Conservation (phyloP, 371 early-diverging fungal genomes). For the Umbelopsis sp. region DNA sequence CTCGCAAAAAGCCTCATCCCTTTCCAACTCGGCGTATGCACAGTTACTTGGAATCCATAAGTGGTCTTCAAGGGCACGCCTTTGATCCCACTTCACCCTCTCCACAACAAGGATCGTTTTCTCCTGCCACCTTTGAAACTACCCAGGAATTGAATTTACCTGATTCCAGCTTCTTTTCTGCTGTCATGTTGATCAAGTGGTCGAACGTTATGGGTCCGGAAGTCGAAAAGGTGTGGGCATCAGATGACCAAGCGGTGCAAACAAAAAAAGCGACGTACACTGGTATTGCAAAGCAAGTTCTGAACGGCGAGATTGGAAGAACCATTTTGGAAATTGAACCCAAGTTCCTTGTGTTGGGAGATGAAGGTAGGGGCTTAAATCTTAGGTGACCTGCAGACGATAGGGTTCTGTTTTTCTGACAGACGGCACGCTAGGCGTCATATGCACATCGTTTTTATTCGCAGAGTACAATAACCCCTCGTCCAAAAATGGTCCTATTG, state of each 20-base stretch:
- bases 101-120: not conserved
- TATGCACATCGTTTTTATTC: slow-evolving; percentile 47
- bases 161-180: slow-evolving; percentile 62
- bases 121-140: not conserved
- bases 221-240: slow-evolving; percentile 56
- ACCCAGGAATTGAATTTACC: slow-evolving; percentile 31
- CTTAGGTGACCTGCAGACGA: not conserved
- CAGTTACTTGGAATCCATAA: slow-evolving; percentile 8
- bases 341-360: slow-evolving; percentile 59
- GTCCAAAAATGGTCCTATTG: not conserved
- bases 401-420: not conserved
- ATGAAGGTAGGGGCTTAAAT: slow-evolving; percentile 28
- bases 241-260: slow-evolving; percentile 29
- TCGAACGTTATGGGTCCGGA: slow-evolving; percentile 66
- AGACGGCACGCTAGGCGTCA: slow-evolving; percentile 27
- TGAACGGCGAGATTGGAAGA: slow-evolving; percentile 63
- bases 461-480: not conserved
- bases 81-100: not conserved
- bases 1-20: slow-evolving; percentile 9
- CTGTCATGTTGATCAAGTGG: slow-evolving; percentile 61
- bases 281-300: slow-evolving; percentile 58
- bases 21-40: slow-evolving; percentile 13
- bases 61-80: not conserved
- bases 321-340: slow-evolving; percentile 44
- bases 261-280: slow-evolving; percentile 36